phyloP scores from a whole-genome alignment of 2,329 filamentous ascomycete species.

The Berkeleyomyces rouxiae region DNA sequence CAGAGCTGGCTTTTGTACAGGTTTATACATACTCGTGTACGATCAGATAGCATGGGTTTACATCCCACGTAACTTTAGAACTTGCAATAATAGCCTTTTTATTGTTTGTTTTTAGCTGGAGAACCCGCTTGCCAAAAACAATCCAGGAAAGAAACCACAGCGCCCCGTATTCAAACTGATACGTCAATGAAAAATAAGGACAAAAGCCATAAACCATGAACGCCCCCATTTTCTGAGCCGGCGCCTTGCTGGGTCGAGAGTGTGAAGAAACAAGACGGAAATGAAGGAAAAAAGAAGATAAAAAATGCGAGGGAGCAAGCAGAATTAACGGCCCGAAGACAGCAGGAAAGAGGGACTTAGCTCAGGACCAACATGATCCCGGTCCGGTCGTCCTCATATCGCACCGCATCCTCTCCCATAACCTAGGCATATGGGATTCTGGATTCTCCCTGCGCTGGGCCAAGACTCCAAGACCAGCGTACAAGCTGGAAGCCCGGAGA shows the following conservation, averaged over 20 bases:
- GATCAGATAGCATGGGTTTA: no score
- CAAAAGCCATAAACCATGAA: background rate
- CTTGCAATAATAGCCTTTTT: background rate
- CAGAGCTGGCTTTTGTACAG: background rate
- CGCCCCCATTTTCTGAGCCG: background rate
- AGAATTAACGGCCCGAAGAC: slow-evolving; percentile 2
- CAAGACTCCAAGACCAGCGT: background rate
- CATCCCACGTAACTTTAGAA: no score
- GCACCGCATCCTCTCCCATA: background rate
- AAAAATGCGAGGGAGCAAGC: background rate
- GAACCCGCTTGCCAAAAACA: background rate
- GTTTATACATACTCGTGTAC: no score
- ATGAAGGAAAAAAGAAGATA: background rate
- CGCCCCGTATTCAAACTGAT: background rate
- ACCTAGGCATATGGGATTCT: background rate
- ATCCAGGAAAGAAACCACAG: background rate
- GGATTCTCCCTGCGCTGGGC: background rate
- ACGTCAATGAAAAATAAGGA: background rate
- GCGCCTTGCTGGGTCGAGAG: background rate
- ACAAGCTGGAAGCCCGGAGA: background rate
- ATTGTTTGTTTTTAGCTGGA: background rate
- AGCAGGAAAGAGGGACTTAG: background rate
- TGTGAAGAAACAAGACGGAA: background rate
- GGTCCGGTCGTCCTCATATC: slow-evolving; percentile 2
- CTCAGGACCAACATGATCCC: background rate